Conservation (phyloP, 306 rosid species). For the Adenanthera pavonina region DNA sequence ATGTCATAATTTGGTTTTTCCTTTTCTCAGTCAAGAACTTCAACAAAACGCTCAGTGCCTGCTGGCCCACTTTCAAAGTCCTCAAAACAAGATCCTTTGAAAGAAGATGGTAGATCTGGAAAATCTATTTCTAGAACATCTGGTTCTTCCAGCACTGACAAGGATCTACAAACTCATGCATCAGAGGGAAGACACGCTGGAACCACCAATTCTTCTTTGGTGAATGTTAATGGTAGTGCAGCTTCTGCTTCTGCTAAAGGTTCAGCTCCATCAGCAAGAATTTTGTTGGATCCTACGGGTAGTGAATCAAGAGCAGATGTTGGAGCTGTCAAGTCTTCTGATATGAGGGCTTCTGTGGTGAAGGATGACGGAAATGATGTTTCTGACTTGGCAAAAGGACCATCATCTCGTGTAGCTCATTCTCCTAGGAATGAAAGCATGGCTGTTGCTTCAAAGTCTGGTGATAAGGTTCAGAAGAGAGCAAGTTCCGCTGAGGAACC, state of each 20-base stretch:
- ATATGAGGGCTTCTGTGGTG: slow-evolving; percentile 56
- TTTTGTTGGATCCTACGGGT: slow-evolving; percentile 57
- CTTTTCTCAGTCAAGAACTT: slow-evolving; percentile 68
- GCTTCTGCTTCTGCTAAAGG: slow-evolving; percentile 59
- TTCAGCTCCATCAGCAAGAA: slow-evolving; percentile 51
- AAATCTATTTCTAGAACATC: slow-evolving; percentile 65
- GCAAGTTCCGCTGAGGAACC: slow-evolving; percentile 88
- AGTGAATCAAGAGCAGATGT: slow-evolving; percentile 71
- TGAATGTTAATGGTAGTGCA: slow-evolving; percentile 64
- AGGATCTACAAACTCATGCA: slow-evolving; percentile 62
- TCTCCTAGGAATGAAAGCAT: slow-evolving; percentile 85
- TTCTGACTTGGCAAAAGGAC: slow-evolving; percentile 65
- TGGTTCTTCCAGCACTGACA: slow-evolving; percentile 61
- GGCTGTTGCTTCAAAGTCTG: slow-evolving; percentile 58
- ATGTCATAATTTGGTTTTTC: slow-evolving; percentile 36
- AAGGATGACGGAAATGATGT: slow-evolving; percentile 81
- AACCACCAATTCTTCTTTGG: slow-evolving; percentile 55
- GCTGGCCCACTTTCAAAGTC: slow-evolving; percentile 68
- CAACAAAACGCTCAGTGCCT: slow-evolving; percentile 68
- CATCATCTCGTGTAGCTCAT: slow-evolving; percentile 73
- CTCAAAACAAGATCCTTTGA: slow-evolving; percentile 73
- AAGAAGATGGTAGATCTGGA: slow-evolving; percentile 85
- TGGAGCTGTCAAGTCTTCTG: slow-evolving; percentile 69
- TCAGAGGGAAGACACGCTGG: slow-evolving; percentile 70
- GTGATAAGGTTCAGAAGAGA: slow-evolving; percentile 88